A percentile compares a stretch with the other conserved stretches of the same genome.
Evolutionary conservation across 78 protist genomes (phyloP).

Genomic region (Planoprotostelium fungivorum): DNA sequence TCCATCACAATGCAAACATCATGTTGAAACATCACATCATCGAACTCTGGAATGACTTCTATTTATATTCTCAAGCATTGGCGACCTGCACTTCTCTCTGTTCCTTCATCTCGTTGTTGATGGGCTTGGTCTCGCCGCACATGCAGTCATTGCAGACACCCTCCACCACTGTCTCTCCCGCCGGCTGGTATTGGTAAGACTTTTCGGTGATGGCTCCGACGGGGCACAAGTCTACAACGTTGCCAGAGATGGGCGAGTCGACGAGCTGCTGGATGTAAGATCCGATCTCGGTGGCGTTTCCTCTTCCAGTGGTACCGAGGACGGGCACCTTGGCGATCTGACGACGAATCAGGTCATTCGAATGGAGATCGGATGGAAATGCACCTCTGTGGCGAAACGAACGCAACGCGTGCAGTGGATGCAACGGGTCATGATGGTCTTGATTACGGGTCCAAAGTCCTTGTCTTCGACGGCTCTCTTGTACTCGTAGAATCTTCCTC

Average conservation of each 20-base stretch:
- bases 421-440: conserved; percentile 81
- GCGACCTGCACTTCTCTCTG: too few species aligned
- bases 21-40: too few species aligned
- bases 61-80: too few species aligned
- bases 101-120: too few species aligned
- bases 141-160: neutral
- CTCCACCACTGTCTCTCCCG: neutral
- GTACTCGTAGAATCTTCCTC: neutral
- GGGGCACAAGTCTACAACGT: conserved; percentile 82
- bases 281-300: conserved; percentile 74
- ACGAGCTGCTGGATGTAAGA: conserved; percentile 48
- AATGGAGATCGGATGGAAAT: neutral
- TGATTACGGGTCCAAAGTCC: conserved; percentile 75
- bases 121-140: neutral
- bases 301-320: conserved; percentile 81
- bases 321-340: conserved; percentile 46
- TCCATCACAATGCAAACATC: too few species aligned
- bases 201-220: conserved; percentile 81
- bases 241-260: conserved; percentile 60
- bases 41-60: too few species aligned
- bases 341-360: too few species aligned
- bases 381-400: conserved; percentile 63
- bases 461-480: conserved; percentile 83
- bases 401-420: conserved; percentile 86
- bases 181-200: conserved; percentile 17